A percentile compares a stretch with the other conserved stretches of the same genome.
Evolutionary conservation across 2,329 filamentous ascomycete species (phyloP).

Genomic region (Dothideomycetes sp.): DNA sequence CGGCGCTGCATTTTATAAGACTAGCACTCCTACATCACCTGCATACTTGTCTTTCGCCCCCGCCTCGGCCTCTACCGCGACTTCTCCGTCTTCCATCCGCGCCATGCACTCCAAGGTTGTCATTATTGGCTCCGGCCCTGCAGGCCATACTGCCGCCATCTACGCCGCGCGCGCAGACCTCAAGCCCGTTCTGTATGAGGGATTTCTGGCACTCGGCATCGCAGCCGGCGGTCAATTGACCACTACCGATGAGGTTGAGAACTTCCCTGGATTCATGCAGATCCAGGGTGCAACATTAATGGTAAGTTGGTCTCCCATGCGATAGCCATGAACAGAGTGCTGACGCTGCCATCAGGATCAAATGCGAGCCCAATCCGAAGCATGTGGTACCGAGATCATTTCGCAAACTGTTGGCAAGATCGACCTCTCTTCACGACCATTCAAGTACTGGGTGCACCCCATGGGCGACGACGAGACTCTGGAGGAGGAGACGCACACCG

Average conservation of each 20-base stretch:
- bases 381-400: slow-evolving; percentile 86
- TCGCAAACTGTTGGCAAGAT: slow-evolving; percentile 85
- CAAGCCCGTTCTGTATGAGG: slow-evolving; percentile 92
- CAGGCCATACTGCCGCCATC: slow-evolving; percentile 92
- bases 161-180: slow-evolving; percentile 92
- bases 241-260: slow-evolving; percentile 96
- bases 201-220: slow-evolving; percentile 94
- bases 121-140: slow-evolving; percentile 72
- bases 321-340: background rate
- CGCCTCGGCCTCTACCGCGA: slow-evolving; percentile 14
- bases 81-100: slow-evolving; percentile 26
- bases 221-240: slow-evolving; percentile 94
- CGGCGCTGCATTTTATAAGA: slow-evolving; percentile 54
- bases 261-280: slow-evolving; percentile 89
- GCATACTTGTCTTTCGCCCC: slow-evolving; percentile 22
- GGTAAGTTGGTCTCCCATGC: slow-evolving; percentile 27
- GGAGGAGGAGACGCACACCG: slow-evolving; percentile 64
- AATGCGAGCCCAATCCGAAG: slow-evolving; percentile 84
- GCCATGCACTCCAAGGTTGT: slow-evolving; percentile 92
- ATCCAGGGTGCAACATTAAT: slow-evolving; percentile 84
- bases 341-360: slow-evolving; percentile 40
- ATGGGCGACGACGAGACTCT: slow-evolving; percentile 71
- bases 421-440: slow-evolving; percentile 73
- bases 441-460: slow-evolving; percentile 66
- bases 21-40: slow-evolving; percentile 28